Percentiles rank a stretch among this genome's conserved stretches.
Evolutionary conservation across 106 monocot genomes (phyloP).

Genomic region (Iris macrosiphon): DNA sequence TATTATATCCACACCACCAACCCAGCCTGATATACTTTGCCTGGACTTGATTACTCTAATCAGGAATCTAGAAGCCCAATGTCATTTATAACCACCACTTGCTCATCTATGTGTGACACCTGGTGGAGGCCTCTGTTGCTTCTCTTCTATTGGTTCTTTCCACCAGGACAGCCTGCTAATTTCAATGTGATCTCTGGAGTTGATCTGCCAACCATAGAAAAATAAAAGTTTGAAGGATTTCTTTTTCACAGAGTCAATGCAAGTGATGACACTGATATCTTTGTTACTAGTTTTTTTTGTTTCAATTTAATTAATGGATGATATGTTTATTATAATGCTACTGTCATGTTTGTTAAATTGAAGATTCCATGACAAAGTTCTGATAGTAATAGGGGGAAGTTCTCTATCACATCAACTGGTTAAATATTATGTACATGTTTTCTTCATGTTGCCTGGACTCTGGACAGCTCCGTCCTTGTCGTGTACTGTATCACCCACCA

Average conservation of each 20-base stretch:
- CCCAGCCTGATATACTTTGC: not conserved
- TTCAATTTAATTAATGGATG: not conserved
- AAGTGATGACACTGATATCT: constrained; percentile 5
- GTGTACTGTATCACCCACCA: no score
- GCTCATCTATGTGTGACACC: not conserved
- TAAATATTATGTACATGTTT: no score
- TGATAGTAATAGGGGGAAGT: no score
- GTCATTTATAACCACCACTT: not conserved
- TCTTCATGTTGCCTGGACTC: no score
- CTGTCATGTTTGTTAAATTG: constrained; percentile 7
- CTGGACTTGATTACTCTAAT: not conserved
- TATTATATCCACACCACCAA: no score
- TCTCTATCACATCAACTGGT: no score
- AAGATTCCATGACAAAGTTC: constrained; percentile 6
- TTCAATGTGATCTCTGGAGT: constrained; percentile 10
- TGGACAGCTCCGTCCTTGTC: no score
- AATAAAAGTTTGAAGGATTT: not conserved
- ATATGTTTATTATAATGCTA: not conserved
- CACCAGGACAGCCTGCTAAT: not conserved
- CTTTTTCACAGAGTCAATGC: constrained; percentile 7
- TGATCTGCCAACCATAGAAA: no score
- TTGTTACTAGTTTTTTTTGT: constrained; percentile 1
- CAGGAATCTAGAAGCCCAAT: not conserved
- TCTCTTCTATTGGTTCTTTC: not conserved
- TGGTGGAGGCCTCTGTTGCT: not conserved